Evolutionary conservation across 108 stramenopile genomes (phyloP).

Genomic region (Stephanodiscus minutulus): DNA sequence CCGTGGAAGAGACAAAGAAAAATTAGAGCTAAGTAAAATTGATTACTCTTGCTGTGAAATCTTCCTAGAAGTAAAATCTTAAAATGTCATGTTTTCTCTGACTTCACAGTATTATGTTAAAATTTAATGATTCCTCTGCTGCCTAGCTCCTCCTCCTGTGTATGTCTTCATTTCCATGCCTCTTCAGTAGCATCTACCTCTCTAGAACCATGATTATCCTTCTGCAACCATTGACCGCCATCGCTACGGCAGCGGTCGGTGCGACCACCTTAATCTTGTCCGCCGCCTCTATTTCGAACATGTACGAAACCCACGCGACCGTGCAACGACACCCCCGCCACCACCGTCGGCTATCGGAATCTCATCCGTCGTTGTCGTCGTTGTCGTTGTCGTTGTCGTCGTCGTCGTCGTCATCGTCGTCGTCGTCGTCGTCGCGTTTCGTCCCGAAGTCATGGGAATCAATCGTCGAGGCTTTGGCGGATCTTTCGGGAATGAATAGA

Average conservation of each 20-base stretch:
- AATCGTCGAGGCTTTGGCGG: conserved; percentile 13
- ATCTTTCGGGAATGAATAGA: conserved; percentile 18
- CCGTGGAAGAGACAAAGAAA: too few relatives aligned
- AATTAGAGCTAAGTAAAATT: too few relatives aligned
- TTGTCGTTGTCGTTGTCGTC: neutral
- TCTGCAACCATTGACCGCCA: conserved; percentile 2
- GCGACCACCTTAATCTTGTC: conserved; percentile 22
- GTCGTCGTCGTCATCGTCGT: neutral
- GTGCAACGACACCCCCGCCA: conserved; percentile 6
- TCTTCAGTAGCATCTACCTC: neutral
- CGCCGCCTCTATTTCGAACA: conserved; percentile 25
- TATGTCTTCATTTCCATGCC: too few relatives aligned
- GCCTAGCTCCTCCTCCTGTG: too few relatives aligned
- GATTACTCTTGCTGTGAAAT: too few relatives aligned
- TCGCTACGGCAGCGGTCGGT: conserved; percentile 10
- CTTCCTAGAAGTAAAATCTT: too few relatives aligned
- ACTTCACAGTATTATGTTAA: too few relatives aligned
- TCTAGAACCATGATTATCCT: conserved; percentile 32
- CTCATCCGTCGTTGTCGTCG: neutral
- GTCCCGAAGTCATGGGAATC: conserved; percentile 15
- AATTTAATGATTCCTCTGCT: too few relatives aligned
- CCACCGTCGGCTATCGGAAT: neutral
- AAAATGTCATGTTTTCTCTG: too few relatives aligned
- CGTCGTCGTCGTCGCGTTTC: neutral
- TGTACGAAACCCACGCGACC: conserved; percentile 27